Conservation (phyloP, 345 rosid species). For the Brassica incana region DNA sequence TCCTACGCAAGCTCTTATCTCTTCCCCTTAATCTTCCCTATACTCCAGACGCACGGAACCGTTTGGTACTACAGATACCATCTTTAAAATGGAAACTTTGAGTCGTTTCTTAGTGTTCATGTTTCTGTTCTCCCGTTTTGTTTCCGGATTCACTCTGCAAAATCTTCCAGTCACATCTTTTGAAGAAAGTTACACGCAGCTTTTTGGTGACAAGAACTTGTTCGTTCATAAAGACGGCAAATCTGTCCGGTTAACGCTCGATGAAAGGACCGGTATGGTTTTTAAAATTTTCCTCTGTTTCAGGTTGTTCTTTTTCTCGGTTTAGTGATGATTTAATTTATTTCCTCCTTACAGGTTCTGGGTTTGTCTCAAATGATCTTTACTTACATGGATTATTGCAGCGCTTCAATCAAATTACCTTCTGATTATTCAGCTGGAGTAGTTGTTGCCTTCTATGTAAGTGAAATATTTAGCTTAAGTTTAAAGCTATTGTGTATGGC, state of each 20-base stretch:
- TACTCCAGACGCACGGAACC: slow-evolving; percentile 1
- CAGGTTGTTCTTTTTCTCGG: background rate
- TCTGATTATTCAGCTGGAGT: slow-evolving; percentile 98
- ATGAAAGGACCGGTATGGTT: slow-evolving; percentile 79
- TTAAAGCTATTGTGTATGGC: background rate
- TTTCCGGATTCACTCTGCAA: slow-evolving; percentile 52
- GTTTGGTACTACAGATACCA: background rate
- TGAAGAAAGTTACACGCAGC: slow-evolving; percentile 88
- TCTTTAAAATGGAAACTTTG: slow-evolving; percentile 38
- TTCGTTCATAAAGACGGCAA: slow-evolving; percentile 75
- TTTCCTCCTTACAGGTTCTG: slow-evolving; percentile 70
- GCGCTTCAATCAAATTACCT: slow-evolving; percentile 91
- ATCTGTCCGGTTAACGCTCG: slow-evolving; percentile 74
- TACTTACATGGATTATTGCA: slow-evolving; percentile 93
- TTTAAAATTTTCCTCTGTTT: background rate
- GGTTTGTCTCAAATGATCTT: slow-evolving; percentile 91
- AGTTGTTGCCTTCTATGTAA: slow-evolving; percentile 97
- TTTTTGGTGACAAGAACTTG: slow-evolving; percentile 87
- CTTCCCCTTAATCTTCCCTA: background rate
- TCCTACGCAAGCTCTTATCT: slow-evolving; percentile 31
- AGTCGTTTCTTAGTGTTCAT: slow-evolving; percentile 39
- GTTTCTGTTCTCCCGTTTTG: slow-evolving; percentile 47
- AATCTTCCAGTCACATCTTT: slow-evolving; percentile 61
- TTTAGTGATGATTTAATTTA: slow-evolving; percentile 1
- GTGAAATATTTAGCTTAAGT: slow-evolving; percentile 25